phyloP scores from a whole-genome alignment of 2,329 filamentous ascomycete genomes.

The Pseudogymnoascus sp. region DNA sequence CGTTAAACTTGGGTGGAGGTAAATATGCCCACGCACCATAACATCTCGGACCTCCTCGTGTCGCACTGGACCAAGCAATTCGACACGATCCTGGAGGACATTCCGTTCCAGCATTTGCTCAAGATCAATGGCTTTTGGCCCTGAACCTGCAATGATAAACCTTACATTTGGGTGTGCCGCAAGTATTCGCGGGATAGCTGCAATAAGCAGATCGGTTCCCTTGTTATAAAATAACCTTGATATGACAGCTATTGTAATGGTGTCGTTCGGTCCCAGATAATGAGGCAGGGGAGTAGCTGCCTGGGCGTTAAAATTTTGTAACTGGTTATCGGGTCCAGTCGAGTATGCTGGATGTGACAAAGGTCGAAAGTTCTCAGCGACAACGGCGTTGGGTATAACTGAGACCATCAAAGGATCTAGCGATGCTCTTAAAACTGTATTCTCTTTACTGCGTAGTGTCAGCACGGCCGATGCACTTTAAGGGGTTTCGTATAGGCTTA shows the following conservation, averaged over 20 bases:
- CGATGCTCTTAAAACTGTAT: constrained; percentile 88
- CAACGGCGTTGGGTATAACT: constrained; percentile 93
- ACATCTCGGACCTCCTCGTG: constrained; percentile 96
- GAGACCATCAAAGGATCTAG: constrained; percentile 95
- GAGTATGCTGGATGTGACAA: constrained; percentile 42
- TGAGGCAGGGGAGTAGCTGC: constrained; percentile 47
- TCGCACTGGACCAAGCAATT: constrained; percentile 82
- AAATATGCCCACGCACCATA: constrained; percentile 95
- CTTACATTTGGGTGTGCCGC: constrained; percentile 84
- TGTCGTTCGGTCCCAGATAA: constrained; percentile 70
- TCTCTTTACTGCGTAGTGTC: constrained; percentile 67
- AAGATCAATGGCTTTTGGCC: constrained; percentile 92
- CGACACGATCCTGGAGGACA: constrained; percentile 84
- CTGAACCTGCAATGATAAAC: constrained; percentile 93
- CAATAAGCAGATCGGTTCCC: constrained; percentile 92
- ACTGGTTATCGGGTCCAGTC: constrained; percentile 25
- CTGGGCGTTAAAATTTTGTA: constrained; percentile 27
- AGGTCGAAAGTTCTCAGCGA: constrained; percentile 90
- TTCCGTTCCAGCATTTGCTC: constrained; percentile 98
- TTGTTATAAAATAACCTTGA: constrained; percentile 98
- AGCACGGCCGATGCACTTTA: constrained; percentile 17
- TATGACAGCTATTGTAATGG: constrained; percentile 93
- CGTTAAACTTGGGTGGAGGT: constrained; percentile 87
- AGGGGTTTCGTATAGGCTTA: constrained; percentile 33
- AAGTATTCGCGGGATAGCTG: constrained; percentile 85